A percentile compares a stretch with the other conserved stretches of the same genome.
These are phyloP conservation scores for Phialophora tarda DNA, from an alignment of 2,329 filamentous ascomycete species.

Conservation along the genomic window DNA sequence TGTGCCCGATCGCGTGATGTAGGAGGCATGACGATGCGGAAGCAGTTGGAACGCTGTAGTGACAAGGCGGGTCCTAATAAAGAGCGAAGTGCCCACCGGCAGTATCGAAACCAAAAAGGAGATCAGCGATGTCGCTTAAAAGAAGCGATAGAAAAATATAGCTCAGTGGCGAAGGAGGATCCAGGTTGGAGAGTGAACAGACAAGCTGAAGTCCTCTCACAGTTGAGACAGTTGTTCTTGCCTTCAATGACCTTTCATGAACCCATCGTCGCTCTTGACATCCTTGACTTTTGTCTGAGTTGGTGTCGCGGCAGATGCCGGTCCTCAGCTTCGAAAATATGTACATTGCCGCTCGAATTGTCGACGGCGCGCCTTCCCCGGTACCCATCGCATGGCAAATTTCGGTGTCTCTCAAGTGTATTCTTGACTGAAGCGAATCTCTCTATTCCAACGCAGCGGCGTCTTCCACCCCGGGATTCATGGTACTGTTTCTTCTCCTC, in stretches of 20 bases:
- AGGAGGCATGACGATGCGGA: constrained; percentile 7
- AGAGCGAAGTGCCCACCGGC: neutral
- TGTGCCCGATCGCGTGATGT: neutral
- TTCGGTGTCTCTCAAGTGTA: constrained; percentile 25
- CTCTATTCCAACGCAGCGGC: constrained; percentile 70
- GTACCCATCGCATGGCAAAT: constrained; percentile 10
- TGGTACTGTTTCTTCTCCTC: constrained; percentile 56
- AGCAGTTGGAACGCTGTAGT: neutral
- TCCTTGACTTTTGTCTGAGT: neutral
- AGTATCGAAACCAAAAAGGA: constrained; percentile 7
- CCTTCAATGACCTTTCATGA: neutral
- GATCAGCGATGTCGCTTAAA: neutral
- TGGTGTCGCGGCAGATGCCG: neutral
- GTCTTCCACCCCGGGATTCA: constrained; percentile 62
- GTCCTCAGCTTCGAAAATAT: constrained; percentile 14
- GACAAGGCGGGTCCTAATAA: neutral
- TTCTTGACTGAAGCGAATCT: constrained; percentile 25
- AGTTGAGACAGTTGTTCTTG: constrained; percentile 2
- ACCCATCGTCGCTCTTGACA: constrained; percentile 1
- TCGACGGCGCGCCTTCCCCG: neutral
- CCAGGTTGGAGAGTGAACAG: neutral
- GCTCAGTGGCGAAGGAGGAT: neutral
- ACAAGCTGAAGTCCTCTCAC: neutral
- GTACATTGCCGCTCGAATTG: constrained; percentile 22
- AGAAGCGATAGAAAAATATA: constrained; percentile 15